Base-by-base conservation (phyloP, 192 early-diverging fungal species). In the Backusella sp. region DNA sequence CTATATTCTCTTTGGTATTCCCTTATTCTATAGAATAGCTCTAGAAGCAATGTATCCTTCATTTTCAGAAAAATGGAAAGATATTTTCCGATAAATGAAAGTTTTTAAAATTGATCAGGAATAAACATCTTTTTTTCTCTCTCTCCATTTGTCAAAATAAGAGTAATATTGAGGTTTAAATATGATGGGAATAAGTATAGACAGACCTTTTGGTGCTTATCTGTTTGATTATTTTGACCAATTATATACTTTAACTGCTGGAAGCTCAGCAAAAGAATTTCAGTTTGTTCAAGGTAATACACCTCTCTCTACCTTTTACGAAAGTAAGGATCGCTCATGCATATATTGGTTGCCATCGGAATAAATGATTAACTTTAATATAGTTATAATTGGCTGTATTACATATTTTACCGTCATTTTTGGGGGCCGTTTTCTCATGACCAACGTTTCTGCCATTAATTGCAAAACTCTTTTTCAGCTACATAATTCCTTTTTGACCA, bases 401-500 rank as follows among this genome's bases (percentile, higher is more conserved):
- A 83, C 82, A 70, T 94, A 95, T 81, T 85, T 92, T 36, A 82
- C 87, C 9, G 77, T 90, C 65, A 91, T 95, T 84, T 93, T 94
- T 85, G 92, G 94, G 68, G 90, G 89, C 39, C 90, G 91, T 74
- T 79, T 82, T 74, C 59, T 92, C 70, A 92, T 95, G 89, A 84
- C 79, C 74, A 84, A 84, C 76, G 78, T 83, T 74, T 85, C 90
- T 67, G 85, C 87, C 17, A 87, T 93, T 82, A 90, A 91, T 83
- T 84, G 91, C 70, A 89, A 91, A 71, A 68, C 80, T 72, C 76
- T 90, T 39, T 93, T 95, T 67, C 91, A 94, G 80, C 19, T 94
- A 68, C 95, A 96, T 84, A 96, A 96, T 84, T 84, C 92, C 59
- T 73, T 91, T 32, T 83, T 96, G 72, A 92, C 93, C 3, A 68